A percentile compares a stretch with the other conserved stretches of the same genome.
These are phyloP conservation scores for Saccharomyces hybrid DNA, from an alignment of 1,139 yeast species.

Conservation along the genomic window DNA sequence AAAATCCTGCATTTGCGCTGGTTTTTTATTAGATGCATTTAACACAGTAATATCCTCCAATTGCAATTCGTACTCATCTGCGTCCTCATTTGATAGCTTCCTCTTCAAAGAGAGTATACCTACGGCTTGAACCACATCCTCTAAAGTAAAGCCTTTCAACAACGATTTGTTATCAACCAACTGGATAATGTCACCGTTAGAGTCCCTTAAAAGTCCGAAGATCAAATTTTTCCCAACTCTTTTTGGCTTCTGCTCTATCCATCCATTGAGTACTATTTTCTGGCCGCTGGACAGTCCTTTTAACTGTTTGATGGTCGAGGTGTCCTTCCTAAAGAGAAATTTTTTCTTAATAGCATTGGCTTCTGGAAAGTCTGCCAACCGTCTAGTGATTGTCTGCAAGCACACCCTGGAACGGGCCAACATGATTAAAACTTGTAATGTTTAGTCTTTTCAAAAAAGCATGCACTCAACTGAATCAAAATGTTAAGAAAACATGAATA, in stretches of 20 bases:
- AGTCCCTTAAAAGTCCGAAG: slow-evolving; percentile 71
- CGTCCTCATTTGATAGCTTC: slow-evolving; percentile 14
- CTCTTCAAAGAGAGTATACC: slow-evolving; percentile 39
- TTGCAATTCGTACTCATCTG: slow-evolving; percentile 46
- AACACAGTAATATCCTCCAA: slow-evolving; percentile 47
- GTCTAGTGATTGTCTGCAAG: neutral
- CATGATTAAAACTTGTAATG: neutral
- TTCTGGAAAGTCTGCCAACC: neutral
- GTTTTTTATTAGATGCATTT: slow-evolving; percentile 58
- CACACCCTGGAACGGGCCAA: neutral
- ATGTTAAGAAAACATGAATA: neutral
- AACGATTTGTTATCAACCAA: slow-evolving; percentile 42
- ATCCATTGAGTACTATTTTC: slow-evolving; percentile 53
- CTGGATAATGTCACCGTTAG: slow-evolving; percentile 60
- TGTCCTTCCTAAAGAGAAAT: slow-evolving; percentile 4
- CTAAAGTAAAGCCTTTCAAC: slow-evolving; percentile 51
- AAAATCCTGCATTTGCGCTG: slow-evolving; percentile 62
- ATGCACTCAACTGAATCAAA: neutral
- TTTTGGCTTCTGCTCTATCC: slow-evolving; percentile 70
- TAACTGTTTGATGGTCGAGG: slow-evolving; percentile 2
- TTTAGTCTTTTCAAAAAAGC: neutral
- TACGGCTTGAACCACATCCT: slow-evolving; percentile 66
- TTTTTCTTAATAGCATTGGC: neutral
- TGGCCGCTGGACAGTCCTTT: neutral
- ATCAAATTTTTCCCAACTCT: slow-evolving; percentile 47